A percentile compares a stretch with the other conserved stretches of the same genome.
These are phyloP conservation scores for Discostella stelligera DNA, from an alignment of 352 stramenopile genomes.

Conservation along the genomic window DNA sequence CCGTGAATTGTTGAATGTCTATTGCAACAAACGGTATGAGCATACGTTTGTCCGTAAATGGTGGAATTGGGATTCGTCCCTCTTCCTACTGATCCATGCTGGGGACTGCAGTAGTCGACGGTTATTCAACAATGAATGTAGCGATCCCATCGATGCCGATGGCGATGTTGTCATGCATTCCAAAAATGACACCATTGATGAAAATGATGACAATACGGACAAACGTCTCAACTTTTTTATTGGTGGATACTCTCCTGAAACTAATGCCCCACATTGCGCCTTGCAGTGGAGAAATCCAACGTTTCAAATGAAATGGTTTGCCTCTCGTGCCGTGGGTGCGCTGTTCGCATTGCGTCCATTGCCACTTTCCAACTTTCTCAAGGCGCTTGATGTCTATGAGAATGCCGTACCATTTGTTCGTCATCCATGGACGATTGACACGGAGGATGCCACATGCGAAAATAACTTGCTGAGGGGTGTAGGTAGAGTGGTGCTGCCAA, in stretches of 20 bases:
- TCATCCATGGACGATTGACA: constrained; percentile 72
- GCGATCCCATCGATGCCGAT: constrained; percentile 11
- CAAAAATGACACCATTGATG: constrained; percentile 17
- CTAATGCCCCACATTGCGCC: constrained; percentile 43
- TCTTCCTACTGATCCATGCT: constrained; percentile 63
- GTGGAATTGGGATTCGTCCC: constrained; percentile 72
- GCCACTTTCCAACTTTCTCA: constrained; percentile 56
- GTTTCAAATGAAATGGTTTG: constrained; percentile 67
- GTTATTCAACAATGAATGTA: background rate
- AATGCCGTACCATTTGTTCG: constrained; percentile 66
- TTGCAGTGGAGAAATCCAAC: constrained; percentile 39
- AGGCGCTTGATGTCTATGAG: constrained; percentile 53
- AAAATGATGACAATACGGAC: background rate
- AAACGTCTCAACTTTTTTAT: constrained; percentile 52
- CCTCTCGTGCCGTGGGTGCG: constrained; percentile 53
- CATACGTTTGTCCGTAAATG: constrained; percentile 51
- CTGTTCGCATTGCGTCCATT: constrained; percentile 66
- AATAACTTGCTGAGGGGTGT: constrained; percentile 33
- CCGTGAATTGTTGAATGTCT: constrained; percentile 43
- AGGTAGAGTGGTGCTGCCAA: constrained; percentile 41
- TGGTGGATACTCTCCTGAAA: constrained; percentile 58
- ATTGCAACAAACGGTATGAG: constrained; percentile 46
- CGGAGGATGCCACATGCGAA: constrained; percentile 59
- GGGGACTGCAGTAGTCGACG: constrained; percentile 8
- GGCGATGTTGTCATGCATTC: constrained; percentile 41